phyloP scores from a whole-genome alignment of 2,329 filamentous ascomycete genomes.

The Magnaporthiopsis incrustans region DNA sequence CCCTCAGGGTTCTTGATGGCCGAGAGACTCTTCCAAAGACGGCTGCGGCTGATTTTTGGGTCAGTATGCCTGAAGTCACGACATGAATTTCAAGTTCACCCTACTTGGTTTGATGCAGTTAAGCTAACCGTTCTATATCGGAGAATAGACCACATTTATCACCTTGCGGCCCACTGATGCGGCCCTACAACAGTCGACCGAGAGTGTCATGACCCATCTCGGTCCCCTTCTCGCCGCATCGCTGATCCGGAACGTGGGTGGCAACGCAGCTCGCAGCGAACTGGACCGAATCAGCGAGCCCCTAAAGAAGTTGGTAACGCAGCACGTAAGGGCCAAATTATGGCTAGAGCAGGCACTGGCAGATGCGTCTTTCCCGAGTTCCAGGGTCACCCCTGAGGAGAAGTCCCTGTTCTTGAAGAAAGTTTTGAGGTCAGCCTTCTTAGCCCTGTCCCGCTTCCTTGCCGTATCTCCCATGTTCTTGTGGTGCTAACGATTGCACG shows the following conservation, averaged over 20 bases:
- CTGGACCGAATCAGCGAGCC: slow-evolving; percentile 64
- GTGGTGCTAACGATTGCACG: neutral
- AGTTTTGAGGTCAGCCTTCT: slow-evolving; percentile 46
- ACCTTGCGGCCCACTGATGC: slow-evolving; percentile 34
- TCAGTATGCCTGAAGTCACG: slow-evolving; percentile 24
- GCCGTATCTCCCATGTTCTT: neutral
- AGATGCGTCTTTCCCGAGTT: slow-evolving; percentile 47
- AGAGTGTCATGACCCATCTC: slow-evolving; percentile 46
- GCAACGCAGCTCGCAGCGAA: slow-evolving; percentile 62
- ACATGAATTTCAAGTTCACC: neutral
- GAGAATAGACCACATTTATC: slow-evolving; percentile 42
- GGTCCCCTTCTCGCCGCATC: slow-evolving; percentile 53
- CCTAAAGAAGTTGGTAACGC: slow-evolving; percentile 57
- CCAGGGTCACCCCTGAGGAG: slow-evolving; percentile 49
- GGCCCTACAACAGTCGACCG: slow-evolving; percentile 34
- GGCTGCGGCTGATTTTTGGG: slow-evolving; percentile 69
- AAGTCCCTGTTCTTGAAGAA: slow-evolving; percentile 60
- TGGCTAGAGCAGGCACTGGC: slow-evolving; percentile 58
- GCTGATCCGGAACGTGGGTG: slow-evolving; percentile 58
- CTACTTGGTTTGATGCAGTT: neutral
- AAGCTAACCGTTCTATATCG: neutral
- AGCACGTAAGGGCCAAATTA: slow-evolving; percentile 44
- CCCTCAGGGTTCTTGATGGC: slow-evolving; percentile 60
- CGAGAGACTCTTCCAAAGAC: slow-evolving; percentile 69
- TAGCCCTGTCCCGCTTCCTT: neutral